Conservation (phyloP, 164 flowering plant species). For the Dillenia turbinata region DNA sequence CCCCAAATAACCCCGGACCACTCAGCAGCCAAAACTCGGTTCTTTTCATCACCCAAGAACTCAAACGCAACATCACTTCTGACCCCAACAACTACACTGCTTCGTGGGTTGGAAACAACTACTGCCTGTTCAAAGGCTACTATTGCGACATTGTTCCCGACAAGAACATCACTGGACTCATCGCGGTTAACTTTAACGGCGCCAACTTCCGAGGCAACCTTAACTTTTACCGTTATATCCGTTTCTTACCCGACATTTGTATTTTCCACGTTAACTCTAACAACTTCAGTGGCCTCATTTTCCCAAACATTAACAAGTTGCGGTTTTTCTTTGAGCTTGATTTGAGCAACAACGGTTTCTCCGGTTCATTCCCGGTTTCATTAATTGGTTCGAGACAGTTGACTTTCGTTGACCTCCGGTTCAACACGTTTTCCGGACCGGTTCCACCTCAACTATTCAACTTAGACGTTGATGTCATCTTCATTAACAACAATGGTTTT, state of each 20-base stretch:
- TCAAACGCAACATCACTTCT: constrained; percentile 8
- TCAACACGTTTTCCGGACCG: constrained; percentile 30
- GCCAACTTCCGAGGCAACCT: constrained; percentile 14
- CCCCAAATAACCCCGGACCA: not conserved
- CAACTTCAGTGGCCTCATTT: constrained; percentile 32
- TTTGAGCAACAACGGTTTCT: constrained; percentile 45
- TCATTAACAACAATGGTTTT: constrained; percentile 45
- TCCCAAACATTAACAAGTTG: constrained; percentile 11
- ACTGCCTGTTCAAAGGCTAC: constrained; percentile 36
- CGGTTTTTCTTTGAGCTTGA: constrained; percentile 52
- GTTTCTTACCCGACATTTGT: constrained; percentile 17
- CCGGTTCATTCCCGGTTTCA: constrained; percentile 30
- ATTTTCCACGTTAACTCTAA: constrained; percentile 54
- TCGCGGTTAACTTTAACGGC: constrained; percentile 33
- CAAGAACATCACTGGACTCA: constrained; percentile 8
- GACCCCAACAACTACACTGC: constrained; percentile 19
- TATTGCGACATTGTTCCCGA: constrained; percentile 19
- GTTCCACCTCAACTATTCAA: constrained; percentile 30
- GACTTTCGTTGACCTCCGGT: constrained; percentile 47
- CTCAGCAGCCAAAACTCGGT: not conserved
- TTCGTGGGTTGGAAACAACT: constrained; percentile 24
- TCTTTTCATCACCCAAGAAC: constrained; percentile 9
- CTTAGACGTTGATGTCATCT: constrained; percentile 25
- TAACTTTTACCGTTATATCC: constrained; percentile 20
- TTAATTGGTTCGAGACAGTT: constrained; percentile 21